phyloP scores from a whole-genome alignment of 2,329 filamentous ascomycete genomes.

The Monosporascus sp. region DNA sequence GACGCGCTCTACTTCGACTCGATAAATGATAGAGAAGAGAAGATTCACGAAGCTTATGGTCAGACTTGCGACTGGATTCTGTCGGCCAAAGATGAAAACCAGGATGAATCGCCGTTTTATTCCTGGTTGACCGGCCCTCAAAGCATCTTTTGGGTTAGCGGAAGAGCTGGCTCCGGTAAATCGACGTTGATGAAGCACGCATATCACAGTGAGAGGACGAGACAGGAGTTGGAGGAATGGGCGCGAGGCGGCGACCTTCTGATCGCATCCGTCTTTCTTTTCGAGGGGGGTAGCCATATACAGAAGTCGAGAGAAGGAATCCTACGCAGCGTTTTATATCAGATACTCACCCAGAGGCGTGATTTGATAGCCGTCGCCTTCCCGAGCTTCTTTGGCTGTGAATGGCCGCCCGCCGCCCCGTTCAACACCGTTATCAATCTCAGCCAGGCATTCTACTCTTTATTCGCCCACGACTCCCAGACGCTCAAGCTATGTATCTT shows the following conservation, averaged over 20 bases:
- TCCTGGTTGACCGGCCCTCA: constrained; percentile 19
- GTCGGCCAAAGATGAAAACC: constrained; percentile 7
- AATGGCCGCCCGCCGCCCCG: constrained; percentile 24
- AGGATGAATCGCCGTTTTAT: not conserved
- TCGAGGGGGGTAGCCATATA: constrained; percentile 30
- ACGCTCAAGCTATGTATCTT: constrained; percentile 21
- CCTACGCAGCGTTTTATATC: constrained; percentile 30
- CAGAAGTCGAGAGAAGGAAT: constrained; percentile 38
- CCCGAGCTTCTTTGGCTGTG: constrained; percentile 23
- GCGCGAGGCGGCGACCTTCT: constrained; percentile 21
- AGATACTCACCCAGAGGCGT: constrained; percentile 25
- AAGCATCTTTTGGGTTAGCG: constrained; percentile 33
- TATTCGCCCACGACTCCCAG: constrained; percentile 25
- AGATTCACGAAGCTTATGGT: constrained; percentile 31
- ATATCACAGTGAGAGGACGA: constrained; percentile 21
- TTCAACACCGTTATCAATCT: constrained; percentile 24
- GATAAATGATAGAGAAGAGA: constrained; percentile 25
- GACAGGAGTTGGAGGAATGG: constrained; percentile 28
- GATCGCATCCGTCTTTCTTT: constrained; percentile 35
- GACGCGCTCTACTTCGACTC: constrained; percentile 25
- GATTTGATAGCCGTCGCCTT: constrained; percentile 27
- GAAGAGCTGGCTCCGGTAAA: constrained; percentile 42
- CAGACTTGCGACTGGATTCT: constrained; percentile 43
- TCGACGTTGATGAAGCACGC: constrained; percentile 43
- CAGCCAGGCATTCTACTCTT: constrained; percentile 24